Conservation (phyloP, 306 rosid species). For the Boehmeria nivea region DNA sequence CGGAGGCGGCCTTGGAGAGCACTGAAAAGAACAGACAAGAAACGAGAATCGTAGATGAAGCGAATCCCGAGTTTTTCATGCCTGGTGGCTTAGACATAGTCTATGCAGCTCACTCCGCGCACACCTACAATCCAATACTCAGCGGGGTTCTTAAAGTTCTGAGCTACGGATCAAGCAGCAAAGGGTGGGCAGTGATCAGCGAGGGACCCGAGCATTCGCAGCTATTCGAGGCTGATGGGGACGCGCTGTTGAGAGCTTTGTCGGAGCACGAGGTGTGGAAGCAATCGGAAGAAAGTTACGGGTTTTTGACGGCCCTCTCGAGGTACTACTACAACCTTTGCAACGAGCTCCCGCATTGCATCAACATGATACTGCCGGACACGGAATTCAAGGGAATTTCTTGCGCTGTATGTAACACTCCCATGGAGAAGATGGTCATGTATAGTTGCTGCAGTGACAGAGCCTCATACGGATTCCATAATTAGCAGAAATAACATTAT, state of each 20-base stretch:
- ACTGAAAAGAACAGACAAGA: constrained; percentile 1
- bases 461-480: constrained; percentile 1
- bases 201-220: neutral
- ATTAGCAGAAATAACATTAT: neutral
- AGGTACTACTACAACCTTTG: constrained; percentile 3
- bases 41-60: neutral
- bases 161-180: constrained; percentile 24
- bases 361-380: constrained; percentile 22
- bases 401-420: constrained; percentile 7
- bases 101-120: neutral
- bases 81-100: neutral
- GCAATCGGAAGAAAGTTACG: neutral
- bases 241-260: constrained; percentile 8
- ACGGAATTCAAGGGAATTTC: constrained; percentile 7
- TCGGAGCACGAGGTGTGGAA: constrained; percentile 12
- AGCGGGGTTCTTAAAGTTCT: constrained; percentile 21
- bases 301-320: constrained; percentile 10
- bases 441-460: constrained; percentile 12
- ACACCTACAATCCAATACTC: constrained; percentile 10
- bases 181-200: constrained; percentile 27
- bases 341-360: constrained; percentile 15
- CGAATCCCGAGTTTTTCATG: neutral
- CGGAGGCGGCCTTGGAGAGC: too few relatives aligned
- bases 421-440: constrained; percentile 15
- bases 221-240: constrained; percentile 20